Evolutionary conservation across 192 early-diverging fungal genomes (phyloP).

Genomic region (Phycomyces blakesleeanus): DNA sequence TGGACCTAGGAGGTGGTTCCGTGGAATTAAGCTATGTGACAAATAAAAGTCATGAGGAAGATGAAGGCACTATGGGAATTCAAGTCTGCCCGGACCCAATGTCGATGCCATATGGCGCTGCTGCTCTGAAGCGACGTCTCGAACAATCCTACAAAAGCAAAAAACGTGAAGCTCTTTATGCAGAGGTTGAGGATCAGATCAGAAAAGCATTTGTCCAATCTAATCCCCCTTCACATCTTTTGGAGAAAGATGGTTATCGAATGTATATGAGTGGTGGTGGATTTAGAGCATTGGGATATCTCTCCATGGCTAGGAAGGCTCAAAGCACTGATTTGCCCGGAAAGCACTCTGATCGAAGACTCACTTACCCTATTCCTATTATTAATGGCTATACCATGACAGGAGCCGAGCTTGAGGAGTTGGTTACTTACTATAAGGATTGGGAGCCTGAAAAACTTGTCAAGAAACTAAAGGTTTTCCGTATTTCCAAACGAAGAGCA

Average conservation of each 20-base stretch:
- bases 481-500: conserved; percentile 52
- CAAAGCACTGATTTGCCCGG: conserved; percentile 14
- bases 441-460: conserved; percentile 28
- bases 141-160: conserved; percentile 26
- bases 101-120: conserved; percentile 51
- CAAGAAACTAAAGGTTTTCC: conserved; percentile 37
- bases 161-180: conserved; percentile 14
- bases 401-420: conserved; percentile 32
- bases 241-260: conserved; percentile 30
- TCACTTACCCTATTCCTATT: conserved; percentile 47
- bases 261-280: conserved; percentile 55
- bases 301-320: conserved; percentile 45
- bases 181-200: conserved; percentile 36
- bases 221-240: conserved; percentile 18
- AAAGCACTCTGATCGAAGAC: conserved; percentile 12
- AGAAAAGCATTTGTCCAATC: conserved; percentile 31
- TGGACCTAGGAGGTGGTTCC: conserved; percentile 56
- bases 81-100: conserved; percentile 30
- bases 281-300: conserved; percentile 50
- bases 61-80: too few relatives aligned
- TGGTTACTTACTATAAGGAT: conserved; percentile 36
- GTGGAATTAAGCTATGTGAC: conserved; percentile 53
- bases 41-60: background rate
- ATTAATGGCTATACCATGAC: conserved; percentile 52
- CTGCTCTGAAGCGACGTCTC: conserved; percentile 41